Evolutionary conservation across 2,329 filamentous ascomycete genomes (phyloP), one percentile per base, ranked within the genome.

Genomic region (Leptographium wingfieldii): DNA sequence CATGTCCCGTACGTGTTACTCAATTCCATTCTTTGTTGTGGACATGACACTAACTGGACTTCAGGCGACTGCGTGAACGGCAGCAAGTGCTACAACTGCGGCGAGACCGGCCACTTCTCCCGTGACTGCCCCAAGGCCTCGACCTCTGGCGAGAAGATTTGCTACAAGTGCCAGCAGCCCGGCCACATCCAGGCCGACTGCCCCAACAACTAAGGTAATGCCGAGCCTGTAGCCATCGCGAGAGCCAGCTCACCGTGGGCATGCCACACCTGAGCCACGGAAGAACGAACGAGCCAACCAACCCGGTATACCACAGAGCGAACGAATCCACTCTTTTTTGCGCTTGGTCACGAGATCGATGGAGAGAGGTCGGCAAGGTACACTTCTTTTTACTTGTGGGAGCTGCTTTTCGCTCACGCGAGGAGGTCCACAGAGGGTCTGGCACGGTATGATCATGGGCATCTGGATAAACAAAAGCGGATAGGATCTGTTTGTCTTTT

Each of bases 61-160:
- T 56, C 60, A 84, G 82, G 83, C 68, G 94, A 97, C 77, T 99
- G 94, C 78, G 95, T 92, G 69, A 95, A 97, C 75, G 94, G 94
- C 70, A 92, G 95, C 81, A 97, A 97, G 82, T 99, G 94, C 87
- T 99, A 97, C 86, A 96, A 96, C 85, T 97, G 94, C 68, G 83
- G 83, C 71, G 91, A 96, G 80, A 88, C 92, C 68, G 92, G 94
- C 64, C 92, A 97, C 77, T 85, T 96, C 74, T 95, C 89, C 66
- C 88, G 92, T 66, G 94, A 99, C 76, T 99, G 94, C 83, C 88
- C 92, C 69, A 92, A 92, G 73, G 92, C 96, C 77, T 88, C 89
- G 62, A 83, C 85, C 68, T 82, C 84, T 67, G 83, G 86, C 71
- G 92, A 97, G 83, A 92, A 95, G 74, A 91, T 96, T 73, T 99